A percentile compares a stretch with the other conserved stretches of the same genome.
Conservation (phyloP, 192 early-diverging fungal species). For the Coemansia sp. region DNA sequence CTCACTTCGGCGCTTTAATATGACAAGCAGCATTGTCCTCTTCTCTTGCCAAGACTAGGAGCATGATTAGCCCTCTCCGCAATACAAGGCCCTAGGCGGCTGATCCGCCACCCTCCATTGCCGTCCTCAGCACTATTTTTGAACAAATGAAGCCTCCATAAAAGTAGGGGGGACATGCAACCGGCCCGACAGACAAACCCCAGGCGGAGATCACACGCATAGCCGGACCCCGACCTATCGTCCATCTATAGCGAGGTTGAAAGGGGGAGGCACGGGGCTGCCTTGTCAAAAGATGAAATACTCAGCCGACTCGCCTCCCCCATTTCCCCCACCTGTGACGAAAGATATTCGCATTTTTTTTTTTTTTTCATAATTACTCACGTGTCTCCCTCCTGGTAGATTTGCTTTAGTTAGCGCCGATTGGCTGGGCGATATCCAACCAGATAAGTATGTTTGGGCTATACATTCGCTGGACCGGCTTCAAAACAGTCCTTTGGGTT, state of each 20-base stretch:
- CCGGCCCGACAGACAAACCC: background rate
- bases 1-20: constrained; percentile 2
- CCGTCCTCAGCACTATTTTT: background rate
- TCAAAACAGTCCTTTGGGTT: too few relatives aligned
- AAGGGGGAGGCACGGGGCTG: background rate
- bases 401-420: background rate
- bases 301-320: background rate
- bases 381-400: background rate
- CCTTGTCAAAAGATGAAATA: background rate
- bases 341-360: background rate
- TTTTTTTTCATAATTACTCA: background rate
- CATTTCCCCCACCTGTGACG: background rate
- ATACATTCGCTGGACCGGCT: background rate
- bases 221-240: background rate
- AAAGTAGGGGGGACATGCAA: background rate
- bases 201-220: background rate
- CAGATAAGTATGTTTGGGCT: background rate
- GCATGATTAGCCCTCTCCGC: background rate
- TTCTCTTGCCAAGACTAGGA: background rate
- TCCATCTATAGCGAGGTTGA: background rate
- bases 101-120: constrained; percentile 4
- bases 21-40: background rate
- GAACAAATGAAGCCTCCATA: background rate
- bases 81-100: background rate
- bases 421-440: background rate